Evolutionary conservation across 139 green algal genomes (phyloP).

Genomic region (Volvox africanus): DNA sequence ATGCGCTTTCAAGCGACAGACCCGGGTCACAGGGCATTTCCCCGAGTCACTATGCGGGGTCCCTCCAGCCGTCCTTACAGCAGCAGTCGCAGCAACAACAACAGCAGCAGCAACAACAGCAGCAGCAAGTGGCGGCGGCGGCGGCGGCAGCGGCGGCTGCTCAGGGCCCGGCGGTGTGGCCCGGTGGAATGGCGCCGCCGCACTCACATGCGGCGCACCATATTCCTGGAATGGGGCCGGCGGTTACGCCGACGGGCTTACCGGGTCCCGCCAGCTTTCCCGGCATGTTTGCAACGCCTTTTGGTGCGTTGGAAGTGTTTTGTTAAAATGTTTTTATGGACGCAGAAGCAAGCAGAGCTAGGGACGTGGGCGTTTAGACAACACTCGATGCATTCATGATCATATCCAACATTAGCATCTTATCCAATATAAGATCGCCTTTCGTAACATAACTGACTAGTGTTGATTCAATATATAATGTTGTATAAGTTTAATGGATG

Average conservation of each 20-base stretch:
- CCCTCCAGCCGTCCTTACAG: neutral
- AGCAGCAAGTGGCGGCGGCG: neutral
- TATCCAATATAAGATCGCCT: too few species aligned
- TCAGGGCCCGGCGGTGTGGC: neutral
- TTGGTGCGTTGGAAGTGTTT: neutral
- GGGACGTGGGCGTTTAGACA: too few species aligned
- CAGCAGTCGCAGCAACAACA: neutral
- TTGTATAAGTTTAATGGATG: too few species aligned
- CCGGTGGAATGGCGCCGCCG: neutral
- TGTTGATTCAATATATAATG: too few species aligned
- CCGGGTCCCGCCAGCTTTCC: neutral
- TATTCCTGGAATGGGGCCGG: neutral
- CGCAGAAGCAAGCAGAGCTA: too few species aligned
- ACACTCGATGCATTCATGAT: too few species aligned
- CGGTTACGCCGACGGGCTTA: neutral
- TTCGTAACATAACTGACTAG: too few species aligned
- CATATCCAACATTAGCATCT: too few species aligned
- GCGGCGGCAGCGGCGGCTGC: neutral
- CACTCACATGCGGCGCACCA: neutral
- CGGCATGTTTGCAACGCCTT: slow-evolving; percentile 5
- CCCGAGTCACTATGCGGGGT: slow-evolving; percentile 9
- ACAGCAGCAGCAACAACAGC: neutral
- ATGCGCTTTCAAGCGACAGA: neutral
- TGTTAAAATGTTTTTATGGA: too few species aligned
- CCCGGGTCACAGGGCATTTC: slow-evolving; percentile 29